Evolutionary conservation across 2,329 filamentous ascomycete genomes (phyloP), one percentile per base, ranked within the genome.

Genomic region (Pyrenophora graminea): DNA sequence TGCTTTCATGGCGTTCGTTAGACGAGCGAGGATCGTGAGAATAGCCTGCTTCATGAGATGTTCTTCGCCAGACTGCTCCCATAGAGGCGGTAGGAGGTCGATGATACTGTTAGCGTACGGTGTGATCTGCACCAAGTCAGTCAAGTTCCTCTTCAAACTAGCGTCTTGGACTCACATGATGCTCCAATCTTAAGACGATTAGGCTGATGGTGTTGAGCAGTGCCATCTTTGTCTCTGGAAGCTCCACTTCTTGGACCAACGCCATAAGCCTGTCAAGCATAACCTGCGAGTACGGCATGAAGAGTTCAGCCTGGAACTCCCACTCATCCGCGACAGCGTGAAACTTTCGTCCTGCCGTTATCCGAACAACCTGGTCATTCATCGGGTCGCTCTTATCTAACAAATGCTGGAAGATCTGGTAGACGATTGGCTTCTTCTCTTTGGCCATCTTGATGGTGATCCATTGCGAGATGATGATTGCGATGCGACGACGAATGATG

Each of bases 11-110:
- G 92, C 89, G 68, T 86, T 86, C n/a, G 96, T 89, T 12, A 99
- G 80, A 2, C 91, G 87, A 1, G 90, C 82, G 44, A 97, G 85
- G 33, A 97, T 88, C 2, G 89, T 90, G 50, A 97, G 82, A 45
- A 97, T 91, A 1, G 91, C 86, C 74, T 97, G 92, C 73, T 97
- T 97, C 80, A 97, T 89, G 72, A 97, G 84, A 74, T 91, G 90
- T 66, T 94, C 90, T 53, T 96, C 88, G 0, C 87, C 90, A 2
- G 90, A 91, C 44, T 87, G 84, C 53, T 90, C 86, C 94, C 94
- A 99, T 0, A 97, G 80, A 3, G 81, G 80, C 0, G 93, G 92
- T 6, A 97, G 80, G 10, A 91, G 82, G 1, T 84, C 80, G 72
- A 99, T 87, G 53, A 99, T 89, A 53, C 87, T 85, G 63, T 96